Evolutionary conservation across 108 stramenopile species (phyloP), one percentile per base, ranked within the genome.

Genomic region (Pinguiococcus pyrenoidosus): DNA sequence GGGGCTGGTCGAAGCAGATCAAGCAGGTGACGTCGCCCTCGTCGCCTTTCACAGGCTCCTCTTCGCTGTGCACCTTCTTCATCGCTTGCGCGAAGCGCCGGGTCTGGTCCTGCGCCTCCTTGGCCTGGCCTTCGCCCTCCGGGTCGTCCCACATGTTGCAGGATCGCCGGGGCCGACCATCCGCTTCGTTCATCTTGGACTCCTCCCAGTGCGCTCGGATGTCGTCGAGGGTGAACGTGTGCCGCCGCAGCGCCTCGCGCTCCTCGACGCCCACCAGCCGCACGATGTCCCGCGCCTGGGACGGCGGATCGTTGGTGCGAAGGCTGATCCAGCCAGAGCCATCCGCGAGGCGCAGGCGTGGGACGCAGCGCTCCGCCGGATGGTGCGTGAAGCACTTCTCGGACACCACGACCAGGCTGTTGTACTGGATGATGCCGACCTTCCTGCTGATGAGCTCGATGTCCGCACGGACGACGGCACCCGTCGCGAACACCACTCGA

Each of bases 321-420:
- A 68, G 46, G 49, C 64, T 71, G 5, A 89, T 71, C 87, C 87
- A 89, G 2, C 87, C 87, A 9, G 67, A 73, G 37, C 76, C 71
- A 2, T 78, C 84, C 3, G 79, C 71, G n/a, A 89, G 50, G 43
- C 68, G 62, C 20, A 89, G 53, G 35, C 88, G 75, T 54, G 81
- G 78, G 12, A 85, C 71, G 61, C 88, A 89, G 21, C 69, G 47
- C 7, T 79, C 54, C 5, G 65, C 48, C 7, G 85, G 88, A 51
- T 81, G 73, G 37, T 84, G 78, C 3, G 71, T 68, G 70, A 69
- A 89, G 0, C 70, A 61, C 52, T 83, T 73, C 6, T 64, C 74
- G 13, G 62, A 35, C 16, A 57, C 56, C 27, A 85, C 64, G n/a
- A 84, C 50, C 2, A 68, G 13, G 2, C 63, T 39, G 18, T 77